A percentile compares a stretch with the other conserved stretches of the same genome.
Evolutionary conservation across 441 rosid genomes (phyloP).

Genomic region (Mallotus repandus): DNA sequence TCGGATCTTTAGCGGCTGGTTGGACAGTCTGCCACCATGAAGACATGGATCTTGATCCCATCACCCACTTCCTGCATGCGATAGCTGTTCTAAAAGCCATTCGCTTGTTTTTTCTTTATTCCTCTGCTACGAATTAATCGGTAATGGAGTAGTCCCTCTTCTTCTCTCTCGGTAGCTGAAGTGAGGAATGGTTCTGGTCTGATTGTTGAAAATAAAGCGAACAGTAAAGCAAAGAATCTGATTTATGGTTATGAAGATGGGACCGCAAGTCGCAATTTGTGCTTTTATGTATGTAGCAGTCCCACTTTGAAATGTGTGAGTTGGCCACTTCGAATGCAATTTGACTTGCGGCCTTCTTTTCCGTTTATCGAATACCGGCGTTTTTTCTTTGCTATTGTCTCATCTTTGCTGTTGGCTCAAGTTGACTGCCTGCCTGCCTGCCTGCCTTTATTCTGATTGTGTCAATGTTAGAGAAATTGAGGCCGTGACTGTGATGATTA

Average conservation of each 20-base stretch:
- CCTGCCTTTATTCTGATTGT: too few relatives aligned
- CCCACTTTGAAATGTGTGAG: slow-evolving; percentile 6
- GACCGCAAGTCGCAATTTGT: neutral
- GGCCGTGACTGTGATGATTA: too few relatives aligned
- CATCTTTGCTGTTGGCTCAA: too few relatives aligned
- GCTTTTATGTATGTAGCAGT: neutral
- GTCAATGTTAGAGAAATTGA: too few relatives aligned
- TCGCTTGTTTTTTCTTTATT: neutral
- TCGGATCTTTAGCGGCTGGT: slow-evolving; percentile 91
- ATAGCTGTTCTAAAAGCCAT: slow-evolving; percentile 40
- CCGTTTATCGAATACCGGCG: too few relatives aligned
- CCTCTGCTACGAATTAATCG: too few relatives aligned
- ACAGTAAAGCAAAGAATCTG: neutral
- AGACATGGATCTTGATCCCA: slow-evolving; percentile 57
- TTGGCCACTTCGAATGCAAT: neutral
- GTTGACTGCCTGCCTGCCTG: too few relatives aligned
- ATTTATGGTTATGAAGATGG: slow-evolving; percentile 1
- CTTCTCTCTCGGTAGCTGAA: neutral
- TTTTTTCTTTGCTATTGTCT: too few relatives aligned
- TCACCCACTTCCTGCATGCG: slow-evolving; percentile 29
- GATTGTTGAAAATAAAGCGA: too few relatives aligned
- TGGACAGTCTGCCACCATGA: slow-evolving; percentile 87
- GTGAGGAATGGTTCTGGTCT: too few relatives aligned
- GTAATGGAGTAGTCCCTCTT: neutral
- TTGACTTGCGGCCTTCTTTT: neutral